phyloP scores from a whole-genome alignment of 768 basidiomycete genomes.

The Neoboletus magnificus region DNA sequence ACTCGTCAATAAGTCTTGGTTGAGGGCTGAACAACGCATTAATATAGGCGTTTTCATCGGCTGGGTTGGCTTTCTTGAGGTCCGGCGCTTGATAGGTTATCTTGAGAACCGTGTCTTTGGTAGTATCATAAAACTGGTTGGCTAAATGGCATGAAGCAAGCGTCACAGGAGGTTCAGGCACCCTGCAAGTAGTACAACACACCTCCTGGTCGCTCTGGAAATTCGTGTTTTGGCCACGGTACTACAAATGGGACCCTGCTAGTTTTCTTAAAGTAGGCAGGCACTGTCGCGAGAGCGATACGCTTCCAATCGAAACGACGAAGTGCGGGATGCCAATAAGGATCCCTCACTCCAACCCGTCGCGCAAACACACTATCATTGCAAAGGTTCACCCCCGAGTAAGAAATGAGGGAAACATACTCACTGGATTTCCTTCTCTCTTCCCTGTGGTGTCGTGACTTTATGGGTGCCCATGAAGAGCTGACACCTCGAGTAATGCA shows the following conservation, averaged over 20 bases:
- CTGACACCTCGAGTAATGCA: conserved; percentile 80
- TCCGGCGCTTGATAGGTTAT: conserved; percentile 70
- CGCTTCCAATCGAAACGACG: conserved; percentile 71
- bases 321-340: conserved; percentile 54
- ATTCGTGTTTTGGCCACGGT: conserved; percentile 65
- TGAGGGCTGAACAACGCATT: conserved; percentile 45
- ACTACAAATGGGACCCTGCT: conserved; percentile 40
- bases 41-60: conserved; percentile 58
- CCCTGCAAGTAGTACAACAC: not conserved
- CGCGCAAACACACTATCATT: conserved; percentile 68
- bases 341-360: conserved; percentile 59
- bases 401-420: conserved; percentile 19
- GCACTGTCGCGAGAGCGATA: conserved; percentile 62
- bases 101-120: conserved; percentile 54
- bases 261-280: conserved; percentile 45
- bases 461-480: conserved; percentile 65
- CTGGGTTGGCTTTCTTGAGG: conserved; percentile 35
- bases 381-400: not conserved
- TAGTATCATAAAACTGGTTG: conserved; percentile 59
- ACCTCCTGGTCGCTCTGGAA: conserved; percentile 36
- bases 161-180: conserved; percentile 7
- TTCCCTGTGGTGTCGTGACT: conserved; percentile 31
- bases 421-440: conserved; percentile 43
- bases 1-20: conserved; percentile 44
- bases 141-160: conserved; percentile 12